Evolutionary conservation across 257 asterid genomes (phyloP), one percentile per base, ranked within the genome.

Genomic region (Solanum gandarillasii): DNA sequence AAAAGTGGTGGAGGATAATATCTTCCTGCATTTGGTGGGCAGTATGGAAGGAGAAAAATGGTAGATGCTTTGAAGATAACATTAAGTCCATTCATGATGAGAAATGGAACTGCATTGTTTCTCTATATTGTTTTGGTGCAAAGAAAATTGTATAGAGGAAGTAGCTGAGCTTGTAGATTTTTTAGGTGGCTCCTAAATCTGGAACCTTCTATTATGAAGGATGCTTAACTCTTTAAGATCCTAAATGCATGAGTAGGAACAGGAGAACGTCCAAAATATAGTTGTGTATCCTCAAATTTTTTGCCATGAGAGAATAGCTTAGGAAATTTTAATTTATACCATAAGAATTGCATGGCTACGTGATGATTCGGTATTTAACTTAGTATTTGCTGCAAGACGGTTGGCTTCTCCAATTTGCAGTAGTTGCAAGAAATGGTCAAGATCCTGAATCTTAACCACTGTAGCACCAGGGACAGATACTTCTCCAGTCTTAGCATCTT

Each of bases 271-370:
- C 58, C 68, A 31, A 48, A 82, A 82, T 48, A 31, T 48, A 48
- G 85, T 79, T 43, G 16, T 25, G 65, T 27, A 43, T 82, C 43
- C 70, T 48, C 70, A 82, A 82, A 18, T 18, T 20, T 35, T 29
- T 82, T 48, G 43, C 86, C 32, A 48, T 31, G 2, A 31, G 85
- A 29, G 86, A 29, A 29, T 82, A 48, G 70, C 70, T 3, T 12
- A 82, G 85, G 11, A 82, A 20, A 82, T 12, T 52, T n/a, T 82
- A 34, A 36, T 71, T 65, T 76, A 58, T 94, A 96, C 99, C 98
- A 92, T 94, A 87, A 96, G 99, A 91, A 96, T 94, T 55, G 99
- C 98, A 76, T 96, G 99, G 88, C 99, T 96, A 46, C 98, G 98
- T 68, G 99, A 96, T 55, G 98, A 96, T 89, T 95, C 98, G 12